Conservation (phyloP, 2,329 filamentous ascomycete genomes). For the Colletotrichum lini region DNA sequence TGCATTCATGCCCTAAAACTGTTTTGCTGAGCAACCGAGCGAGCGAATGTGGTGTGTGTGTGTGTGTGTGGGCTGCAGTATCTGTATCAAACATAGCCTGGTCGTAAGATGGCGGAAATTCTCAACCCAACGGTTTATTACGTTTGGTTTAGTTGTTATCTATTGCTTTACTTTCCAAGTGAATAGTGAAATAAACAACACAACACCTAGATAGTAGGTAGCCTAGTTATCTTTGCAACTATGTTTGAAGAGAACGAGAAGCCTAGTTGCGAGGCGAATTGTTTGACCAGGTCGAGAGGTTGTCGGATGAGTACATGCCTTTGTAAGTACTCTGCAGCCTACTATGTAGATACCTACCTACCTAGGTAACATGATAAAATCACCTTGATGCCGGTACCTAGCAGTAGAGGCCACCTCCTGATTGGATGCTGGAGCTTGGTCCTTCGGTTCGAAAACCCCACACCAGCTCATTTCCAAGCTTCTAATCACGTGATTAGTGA, state of each 20-base stretch:
- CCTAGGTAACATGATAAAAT: no score
- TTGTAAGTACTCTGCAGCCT: no score
- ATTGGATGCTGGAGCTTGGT: constrained; percentile 30
- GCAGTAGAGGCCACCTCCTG: not conserved
- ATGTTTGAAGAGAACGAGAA: no score
- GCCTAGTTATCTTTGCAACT: no score
- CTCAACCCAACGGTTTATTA: not conserved
- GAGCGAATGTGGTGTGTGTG: not conserved
- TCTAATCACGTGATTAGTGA: not conserved
- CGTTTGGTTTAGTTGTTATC: not conserved
- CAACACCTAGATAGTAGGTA: no score
- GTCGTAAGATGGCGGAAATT: not conserved
- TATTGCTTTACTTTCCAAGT: not conserved
- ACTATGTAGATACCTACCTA: no score
- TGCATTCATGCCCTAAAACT: not conserved
- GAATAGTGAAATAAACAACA: no score
- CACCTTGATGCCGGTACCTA: no score
- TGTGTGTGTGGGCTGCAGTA: not conserved
- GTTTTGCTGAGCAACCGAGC: not conserved
- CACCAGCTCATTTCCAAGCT: constrained; percentile 25
- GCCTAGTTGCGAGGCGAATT: no score
- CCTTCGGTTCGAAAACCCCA: constrained; percentile 31
- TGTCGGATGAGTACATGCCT: no score
- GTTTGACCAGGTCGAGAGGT: no score
- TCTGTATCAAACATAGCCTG: not conserved